phyloP scores from a whole-genome alignment of 805 yeast genomes.

The Saturnispora dispora region DNA sequence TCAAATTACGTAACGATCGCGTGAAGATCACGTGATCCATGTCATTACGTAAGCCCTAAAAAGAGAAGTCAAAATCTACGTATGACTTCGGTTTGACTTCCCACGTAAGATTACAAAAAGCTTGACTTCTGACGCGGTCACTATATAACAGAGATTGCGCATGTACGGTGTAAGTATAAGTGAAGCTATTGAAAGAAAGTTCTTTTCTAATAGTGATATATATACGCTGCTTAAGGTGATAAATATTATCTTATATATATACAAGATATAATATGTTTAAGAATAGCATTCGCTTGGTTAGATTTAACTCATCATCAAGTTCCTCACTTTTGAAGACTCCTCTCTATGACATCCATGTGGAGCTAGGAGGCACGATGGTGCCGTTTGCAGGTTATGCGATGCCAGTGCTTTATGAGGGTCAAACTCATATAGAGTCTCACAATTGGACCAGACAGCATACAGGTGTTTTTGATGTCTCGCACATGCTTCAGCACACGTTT shows the following conservation, averaged over 20 bases:
- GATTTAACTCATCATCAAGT: conserved; percentile 18
- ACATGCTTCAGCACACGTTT: conserved; percentile 87
- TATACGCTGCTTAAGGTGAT: neutral
- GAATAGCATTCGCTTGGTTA: neutral
- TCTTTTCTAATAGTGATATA: neutral
- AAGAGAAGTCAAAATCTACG: too few relatives aligned
- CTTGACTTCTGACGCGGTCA: neutral
- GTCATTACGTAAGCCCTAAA: too few relatives aligned
- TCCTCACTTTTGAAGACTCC: conserved; percentile 52
- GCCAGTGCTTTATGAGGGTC: conserved; percentile 87
- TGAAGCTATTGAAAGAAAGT: neutral
- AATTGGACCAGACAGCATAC: conserved; percentile 84
- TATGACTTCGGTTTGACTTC: too few relatives aligned
- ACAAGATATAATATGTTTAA: conserved; percentile 1
- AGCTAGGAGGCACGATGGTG: conserved; percentile 81
- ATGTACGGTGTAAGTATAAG: neutral
- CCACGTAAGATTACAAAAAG: too few relatives aligned
- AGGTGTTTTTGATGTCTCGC: conserved; percentile 94
- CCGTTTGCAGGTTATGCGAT: conserved; percentile 94
- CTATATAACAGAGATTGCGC: neutral
- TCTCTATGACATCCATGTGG: conserved; percentile 67
- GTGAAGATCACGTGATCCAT: neutral
- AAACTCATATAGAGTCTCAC: conserved; percentile 86
- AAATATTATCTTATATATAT: too few relatives aligned
- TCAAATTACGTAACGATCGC: too few relatives aligned